Evolutionary conservation across 2,329 filamentous ascomycete genomes (phyloP), one percentile per base, ranked within the genome.

Genomic region (Colletotrichum zoysiae): DNA sequence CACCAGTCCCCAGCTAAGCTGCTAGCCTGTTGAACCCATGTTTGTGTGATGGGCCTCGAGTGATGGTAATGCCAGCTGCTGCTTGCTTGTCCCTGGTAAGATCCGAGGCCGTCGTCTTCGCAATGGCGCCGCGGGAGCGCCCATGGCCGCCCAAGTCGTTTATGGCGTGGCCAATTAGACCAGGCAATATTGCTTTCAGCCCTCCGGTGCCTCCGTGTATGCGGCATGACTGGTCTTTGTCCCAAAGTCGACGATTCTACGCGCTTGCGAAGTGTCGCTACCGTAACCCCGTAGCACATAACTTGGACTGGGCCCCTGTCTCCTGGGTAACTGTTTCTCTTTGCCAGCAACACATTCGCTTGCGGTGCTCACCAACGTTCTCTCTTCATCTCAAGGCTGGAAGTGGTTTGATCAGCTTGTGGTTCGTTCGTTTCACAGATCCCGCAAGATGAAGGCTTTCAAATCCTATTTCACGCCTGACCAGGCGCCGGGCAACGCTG

Each of bases 391-490:
- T 42, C 58, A 57, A 70, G 55, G 59, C 59, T 59, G 66, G 60
- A 56, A 72, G 65, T 65, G 48, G 65, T 70, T 70, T 60, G 65
- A 65, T 30, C 55, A 60, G 30, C 40, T 44, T 65, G 59, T 65
- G 48, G 70, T 65, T 70, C 65, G 55, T 61, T 70, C 70, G 48
- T 72, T 72, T 57, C 55, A 65, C 35, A 48, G 20, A 20, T 35
- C 42, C 38, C 26, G 20, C 70, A 70, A 48, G 26, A 74, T 74
- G 73, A 59, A 74, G 56, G 63, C 73, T 51, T 64, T 74, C 73
- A 74, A 73, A 63, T 67, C 67, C 35, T 74, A 74, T 44, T 70
- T 73, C 55, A 44, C 71, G 48, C 59, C 72, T 38, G 72, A 61
- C 42, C 59, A 58, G 65, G 59, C 59, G 59, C 46, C 65, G 16